These are phyloP conservation scores for Adenanthera pavonina DNA, from an alignment of 306 rosid species.

Conservation along the genomic window DNA sequence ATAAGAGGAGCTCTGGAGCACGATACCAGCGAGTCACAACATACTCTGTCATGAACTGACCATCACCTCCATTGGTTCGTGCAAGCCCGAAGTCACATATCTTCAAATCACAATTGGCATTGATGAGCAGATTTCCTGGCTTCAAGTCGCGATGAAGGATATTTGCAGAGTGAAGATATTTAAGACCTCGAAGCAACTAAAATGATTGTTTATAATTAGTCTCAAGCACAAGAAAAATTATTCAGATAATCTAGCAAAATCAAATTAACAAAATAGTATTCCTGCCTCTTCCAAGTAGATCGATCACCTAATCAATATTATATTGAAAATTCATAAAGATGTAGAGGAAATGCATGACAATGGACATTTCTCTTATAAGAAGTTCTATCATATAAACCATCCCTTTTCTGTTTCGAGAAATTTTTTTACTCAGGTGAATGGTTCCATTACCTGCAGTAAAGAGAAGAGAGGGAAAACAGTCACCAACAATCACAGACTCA, in stretches of 20 bases:
- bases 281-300: constrained; percentile 10
- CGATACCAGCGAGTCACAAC: constrained; percentile 97
- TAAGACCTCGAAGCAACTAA: constrained; percentile 82
- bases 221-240: constrained; percentile 16
- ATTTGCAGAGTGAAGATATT: constrained; percentile 85
- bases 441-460: neutral
- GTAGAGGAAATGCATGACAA: constrained; percentile 1
- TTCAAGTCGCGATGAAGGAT: constrained; percentile 91
- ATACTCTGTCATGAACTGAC: constrained; percentile 88
- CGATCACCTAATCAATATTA: neutral
- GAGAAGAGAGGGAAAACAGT: constrained; percentile 4
- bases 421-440: neutral
- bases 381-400: constrained; percentile 7
- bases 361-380: neutral
- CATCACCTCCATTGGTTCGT: constrained; percentile 65
- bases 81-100: constrained; percentile 93
- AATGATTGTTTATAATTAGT: constrained; percentile 41
- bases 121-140: constrained; percentile 86
- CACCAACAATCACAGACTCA: constrained; percentile 16
- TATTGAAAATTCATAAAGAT: neutral
- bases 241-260: neutral
- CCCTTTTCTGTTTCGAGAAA: neutral
- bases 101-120: constrained; percentile 78
- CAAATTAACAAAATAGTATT: neutral
- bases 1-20: constrained; percentile 85